Conservation (phyloP, 257 asterid genomes). For the Oldenlandia corymbosa region DNA sequence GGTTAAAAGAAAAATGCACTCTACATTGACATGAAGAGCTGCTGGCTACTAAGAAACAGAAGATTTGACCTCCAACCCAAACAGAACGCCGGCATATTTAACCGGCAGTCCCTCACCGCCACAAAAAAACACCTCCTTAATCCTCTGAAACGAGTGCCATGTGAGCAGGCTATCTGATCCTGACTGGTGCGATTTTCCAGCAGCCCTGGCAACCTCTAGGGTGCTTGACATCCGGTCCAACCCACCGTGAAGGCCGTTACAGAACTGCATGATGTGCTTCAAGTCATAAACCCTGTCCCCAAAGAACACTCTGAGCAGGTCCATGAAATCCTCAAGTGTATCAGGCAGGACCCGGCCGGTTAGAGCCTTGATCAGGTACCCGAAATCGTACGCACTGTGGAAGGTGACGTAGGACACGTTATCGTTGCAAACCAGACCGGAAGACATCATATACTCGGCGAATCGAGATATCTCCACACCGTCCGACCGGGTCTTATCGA, state of each 20-base stretch:
- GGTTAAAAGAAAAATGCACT: constrained; percentile 19
- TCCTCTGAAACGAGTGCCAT: constrained; percentile 59
- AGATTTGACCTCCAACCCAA: constrained; percentile 61
- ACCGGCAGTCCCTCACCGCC: constrained; percentile 33
- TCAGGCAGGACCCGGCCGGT: constrained; percentile 51
- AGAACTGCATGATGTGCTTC: constrained; percentile 63
- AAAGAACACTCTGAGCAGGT: constrained; percentile 45
- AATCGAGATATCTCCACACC: constrained; percentile 48
- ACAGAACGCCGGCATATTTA: constrained; percentile 65
- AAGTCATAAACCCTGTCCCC: constrained; percentile 71
- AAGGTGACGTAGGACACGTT: constrained; percentile 51
- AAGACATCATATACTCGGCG: constrained; percentile 63
- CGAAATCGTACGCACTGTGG: constrained; percentile 76
- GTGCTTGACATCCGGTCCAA: constrained; percentile 57
- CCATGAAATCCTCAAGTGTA: constrained; percentile 40
- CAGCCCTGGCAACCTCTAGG: constrained; percentile 48
- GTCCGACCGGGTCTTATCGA: constrained; percentile 28
- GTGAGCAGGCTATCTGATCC: constrained; percentile 87
- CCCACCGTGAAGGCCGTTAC: constrained; percentile 66
- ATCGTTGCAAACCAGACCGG: constrained; percentile 62
- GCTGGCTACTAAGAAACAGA: constrained; percentile 9
- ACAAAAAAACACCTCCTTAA: constrained; percentile 45
- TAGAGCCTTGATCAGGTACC: constrained; percentile 59
- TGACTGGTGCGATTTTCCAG: constrained; percentile 75
- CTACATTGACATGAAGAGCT: constrained; percentile 29